phyloP scores from a whole-genome alignment of 2,329 filamentous ascomycete species.

The Fusarium goolgardi region DNA sequence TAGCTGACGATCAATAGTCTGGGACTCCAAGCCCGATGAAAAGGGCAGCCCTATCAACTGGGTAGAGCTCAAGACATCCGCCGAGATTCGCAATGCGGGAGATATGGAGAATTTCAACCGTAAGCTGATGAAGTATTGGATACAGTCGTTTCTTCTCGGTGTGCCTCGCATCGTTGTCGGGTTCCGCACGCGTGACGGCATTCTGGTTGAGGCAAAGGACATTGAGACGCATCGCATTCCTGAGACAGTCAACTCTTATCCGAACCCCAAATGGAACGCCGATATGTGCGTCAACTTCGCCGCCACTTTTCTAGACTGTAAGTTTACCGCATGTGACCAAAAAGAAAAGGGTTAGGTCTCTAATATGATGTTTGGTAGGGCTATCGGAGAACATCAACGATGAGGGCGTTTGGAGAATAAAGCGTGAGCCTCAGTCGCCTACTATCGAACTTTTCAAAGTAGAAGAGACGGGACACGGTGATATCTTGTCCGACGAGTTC shows the following conservation, averaged over 20 bases:
- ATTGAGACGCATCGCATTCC: conserved; percentile 85
- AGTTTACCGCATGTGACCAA: conserved; percentile 48
- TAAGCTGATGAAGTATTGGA: conserved; percentile 96
- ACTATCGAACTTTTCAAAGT: conserved; percentile 79
- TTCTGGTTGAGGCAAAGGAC: conserved; percentile 78
- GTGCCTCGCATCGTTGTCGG: conserved; percentile 93
- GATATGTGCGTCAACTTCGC: conserved; percentile 95
- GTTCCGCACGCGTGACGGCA: conserved; percentile 79
- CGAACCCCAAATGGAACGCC: conserved; percentile 83
- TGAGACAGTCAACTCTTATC: conserved; percentile 73
- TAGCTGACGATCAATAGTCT: conserved; percentile 64
- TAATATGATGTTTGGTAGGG: conserved; percentile 59
- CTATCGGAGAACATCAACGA: conserved; percentile 72
- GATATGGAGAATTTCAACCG: conserved; percentile 83
- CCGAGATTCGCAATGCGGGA: conserved; percentile 73
- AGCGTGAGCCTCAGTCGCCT: conserved; percentile 70
- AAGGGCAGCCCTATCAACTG: conserved; percentile 81
- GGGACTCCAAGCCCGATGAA: conserved; percentile 80
- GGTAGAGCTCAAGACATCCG: conserved; percentile 95
- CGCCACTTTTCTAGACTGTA: conserved; percentile 79
- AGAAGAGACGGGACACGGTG: conserved; percentile 76
- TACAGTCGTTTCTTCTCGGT: conserved; percentile 92
- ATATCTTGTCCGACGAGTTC: conserved; percentile 82
- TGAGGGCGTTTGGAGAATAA: conserved; percentile 84
- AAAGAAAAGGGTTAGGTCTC: not conserved